These are phyloP conservation scores for Pythium sp. DNA, from an alignment of 352 stramenopile genomes.

Conservation along the genomic window DNA sequence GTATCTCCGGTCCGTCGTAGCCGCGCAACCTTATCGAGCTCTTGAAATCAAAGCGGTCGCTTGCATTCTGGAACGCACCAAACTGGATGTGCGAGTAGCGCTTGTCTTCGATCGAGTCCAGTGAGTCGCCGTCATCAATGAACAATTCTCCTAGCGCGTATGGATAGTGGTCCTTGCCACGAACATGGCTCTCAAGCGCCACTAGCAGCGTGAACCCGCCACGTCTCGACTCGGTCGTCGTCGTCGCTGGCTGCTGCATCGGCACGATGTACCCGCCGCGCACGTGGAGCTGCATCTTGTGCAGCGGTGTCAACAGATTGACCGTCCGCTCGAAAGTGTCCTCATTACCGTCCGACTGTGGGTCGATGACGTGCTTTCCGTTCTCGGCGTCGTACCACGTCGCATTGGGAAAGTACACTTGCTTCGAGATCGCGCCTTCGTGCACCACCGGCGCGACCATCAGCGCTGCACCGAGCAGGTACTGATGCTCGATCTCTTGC, in stretches of 20 bases:
- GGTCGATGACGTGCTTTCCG: conserved; percentile 31
- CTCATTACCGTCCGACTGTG: neutral
- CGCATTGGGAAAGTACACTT: conserved; percentile 67
- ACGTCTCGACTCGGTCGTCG: conserved; percentile 53
- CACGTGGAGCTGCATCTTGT: conserved; percentile 61
- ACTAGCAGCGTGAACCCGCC: conserved; percentile 54
- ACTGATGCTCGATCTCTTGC: conserved; percentile 58
- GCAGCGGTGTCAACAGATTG: conserved; percentile 49
- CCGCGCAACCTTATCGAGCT: conserved; percentile 32
- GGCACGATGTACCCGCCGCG: conserved; percentile 64
- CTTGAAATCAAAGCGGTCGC: conserved; percentile 38
- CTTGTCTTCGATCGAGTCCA: conserved; percentile 53
- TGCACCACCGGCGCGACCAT: conserved; percentile 81
- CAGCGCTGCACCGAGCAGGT: conserved; percentile 62
- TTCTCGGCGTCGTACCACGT: conserved; percentile 68
- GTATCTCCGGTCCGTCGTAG: conserved; percentile 71
- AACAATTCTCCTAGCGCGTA: conserved; percentile 61
- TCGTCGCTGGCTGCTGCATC: conserved; percentile 50
- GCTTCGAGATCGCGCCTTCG: conserved; percentile 46
- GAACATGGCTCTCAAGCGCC: conserved; percentile 30
- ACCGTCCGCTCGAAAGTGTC: conserved; percentile 14
- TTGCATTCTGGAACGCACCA: conserved; percentile 31
- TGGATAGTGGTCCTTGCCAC: conserved; percentile 2
- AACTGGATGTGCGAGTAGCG: conserved; percentile 59
- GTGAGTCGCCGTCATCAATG: conserved; percentile 70